Evolutionary conservation across 169 alveolate species (phyloP).

Genomic region (Besnoitia besnoiti): DNA sequence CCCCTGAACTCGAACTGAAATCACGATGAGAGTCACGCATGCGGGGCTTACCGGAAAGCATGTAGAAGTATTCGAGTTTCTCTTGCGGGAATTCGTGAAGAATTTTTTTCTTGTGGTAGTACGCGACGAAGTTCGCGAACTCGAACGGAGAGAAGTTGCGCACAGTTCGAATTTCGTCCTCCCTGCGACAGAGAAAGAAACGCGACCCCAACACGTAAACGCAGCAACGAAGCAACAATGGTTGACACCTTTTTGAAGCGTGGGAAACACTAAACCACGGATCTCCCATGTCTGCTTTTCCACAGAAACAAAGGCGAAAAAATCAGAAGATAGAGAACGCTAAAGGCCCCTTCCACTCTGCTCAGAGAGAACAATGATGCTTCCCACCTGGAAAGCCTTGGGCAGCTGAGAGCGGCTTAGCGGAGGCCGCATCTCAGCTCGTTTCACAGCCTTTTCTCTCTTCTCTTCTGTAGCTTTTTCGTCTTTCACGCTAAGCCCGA

Average conservation of each 20-base stretch:
- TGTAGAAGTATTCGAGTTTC: constrained; percentile 67
- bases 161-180: constrained; percentile 57
- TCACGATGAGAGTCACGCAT: too few relatives aligned
- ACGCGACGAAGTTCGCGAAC: constrained; percentile 64
- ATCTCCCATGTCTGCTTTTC: neutral
- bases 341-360: too few relatives aligned
- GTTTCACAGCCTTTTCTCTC: neutral
- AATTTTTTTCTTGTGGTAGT: constrained; percentile 49
- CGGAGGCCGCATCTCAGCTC: neutral
- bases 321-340: too few relatives aligned
- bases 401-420: neutral
- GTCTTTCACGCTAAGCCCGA: too few relatives aligned
- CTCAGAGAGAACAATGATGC: too few relatives aligned
- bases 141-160: constrained; percentile 64
- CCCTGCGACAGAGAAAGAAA: constrained; percentile 1
- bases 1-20: neutral
- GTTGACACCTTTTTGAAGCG: neutral
- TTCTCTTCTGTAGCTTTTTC: constrained; percentile 13
- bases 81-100: constrained; percentile 66
- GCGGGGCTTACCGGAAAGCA: constrained; percentile 67
- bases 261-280: neutral
- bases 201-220: neutral
- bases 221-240: neutral
- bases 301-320: too few relatives aligned
- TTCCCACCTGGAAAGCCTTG: too few relatives aligned